phyloP scores from a whole-genome alignment of 2,329 filamentous ascomycete species.

The Coniosporium tulheliwenetii region DNA sequence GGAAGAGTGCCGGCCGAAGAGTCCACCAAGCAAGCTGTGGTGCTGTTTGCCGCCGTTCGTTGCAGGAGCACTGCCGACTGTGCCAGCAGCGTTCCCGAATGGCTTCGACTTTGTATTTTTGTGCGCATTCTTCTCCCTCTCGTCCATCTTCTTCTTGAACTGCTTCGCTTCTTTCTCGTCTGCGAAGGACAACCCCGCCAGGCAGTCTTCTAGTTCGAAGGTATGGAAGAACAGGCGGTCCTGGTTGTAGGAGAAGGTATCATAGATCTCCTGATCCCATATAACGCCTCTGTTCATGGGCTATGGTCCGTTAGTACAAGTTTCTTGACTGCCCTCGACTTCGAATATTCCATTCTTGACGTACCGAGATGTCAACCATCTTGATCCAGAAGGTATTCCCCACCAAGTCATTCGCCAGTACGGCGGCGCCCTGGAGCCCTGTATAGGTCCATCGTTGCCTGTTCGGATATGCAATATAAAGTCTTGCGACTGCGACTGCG shows the following conservation, averaged over 20 bases:
- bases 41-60: slow-evolving; percentile 14
- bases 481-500: slow-evolving; percentile 78
- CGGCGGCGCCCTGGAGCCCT: slow-evolving; percentile 78
- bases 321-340: too few species aligned
- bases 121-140: slow-evolving; percentile 87
- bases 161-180: slow-evolving; percentile 97
- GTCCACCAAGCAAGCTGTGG: slow-evolving; percentile 35
- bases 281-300: slow-evolving; percentile 69
- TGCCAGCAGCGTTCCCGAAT: slow-evolving; percentile 38
- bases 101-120: slow-evolving; percentile 70
- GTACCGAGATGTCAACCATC: slow-evolving; percentile 87
- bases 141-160: slow-evolving; percentile 95
- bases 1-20: slow-evolving; percentile 32
- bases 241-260: slow-evolving; percentile 87
- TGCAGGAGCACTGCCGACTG: slow-evolving; percentile 15
- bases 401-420: slow-evolving; percentile 84
- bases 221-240: slow-evolving; percentile 96
- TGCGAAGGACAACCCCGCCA: slow-evolving; percentile 79
- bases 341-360: slow-evolving; percentile 16
- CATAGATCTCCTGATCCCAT: slow-evolving; percentile 97
- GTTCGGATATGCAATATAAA: slow-evolving; percentile 87
- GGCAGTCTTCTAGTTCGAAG: slow-evolving; percentile 86
- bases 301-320: slow-evolving; percentile 23
- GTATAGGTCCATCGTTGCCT: slow-evolving; percentile 83
- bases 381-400: slow-evolving; percentile 97